phyloP scores from a whole-genome alignment of 1,284 basidiomycete genomes.

The Butyriboletus appendiculatus region DNA sequence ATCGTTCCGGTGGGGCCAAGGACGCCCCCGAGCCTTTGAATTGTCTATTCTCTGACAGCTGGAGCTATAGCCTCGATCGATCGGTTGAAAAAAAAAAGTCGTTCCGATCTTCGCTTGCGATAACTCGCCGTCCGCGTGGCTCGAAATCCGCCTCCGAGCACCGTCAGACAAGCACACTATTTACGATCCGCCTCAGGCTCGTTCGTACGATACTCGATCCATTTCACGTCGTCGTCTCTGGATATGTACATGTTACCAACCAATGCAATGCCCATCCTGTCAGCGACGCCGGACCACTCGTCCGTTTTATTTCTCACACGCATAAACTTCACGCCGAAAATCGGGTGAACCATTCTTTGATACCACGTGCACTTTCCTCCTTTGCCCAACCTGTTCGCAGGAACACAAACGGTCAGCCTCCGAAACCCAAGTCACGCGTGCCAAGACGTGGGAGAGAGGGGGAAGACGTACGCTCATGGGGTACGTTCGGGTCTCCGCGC shows the following conservation, averaged over 20 bases:
- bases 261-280: too few species aligned
- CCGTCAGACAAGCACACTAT: background rate
- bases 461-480: conserved; percentile 35
- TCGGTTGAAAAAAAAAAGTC: background rate
- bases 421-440: conserved; percentile 25
- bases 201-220: background rate
- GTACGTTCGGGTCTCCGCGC: conserved; percentile 15
- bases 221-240: background rate
- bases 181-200: background rate
- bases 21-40: too few species aligned
- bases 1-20: too few species aligned
- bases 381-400: conserved; percentile 55
- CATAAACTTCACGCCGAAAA: conserved; percentile 28
- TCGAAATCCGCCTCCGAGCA: background rate
- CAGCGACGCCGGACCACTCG: background rate
- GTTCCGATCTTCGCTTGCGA: background rate
- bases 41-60: too few species aligned
- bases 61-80: background rate
- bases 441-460: conserved; percentile 17
- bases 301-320: background rate
- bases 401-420: background rate
- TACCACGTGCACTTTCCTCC: conserved; percentile 52
- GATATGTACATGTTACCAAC: background rate
- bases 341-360: conserved; percentile 47
- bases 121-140: too few species aligned